Evolutionary conservation across 2,329 filamentous ascomycete species (phyloP), one percentile per base, ranked within the genome.

Genomic region (Pyrenochaeta sp.): DNA sequence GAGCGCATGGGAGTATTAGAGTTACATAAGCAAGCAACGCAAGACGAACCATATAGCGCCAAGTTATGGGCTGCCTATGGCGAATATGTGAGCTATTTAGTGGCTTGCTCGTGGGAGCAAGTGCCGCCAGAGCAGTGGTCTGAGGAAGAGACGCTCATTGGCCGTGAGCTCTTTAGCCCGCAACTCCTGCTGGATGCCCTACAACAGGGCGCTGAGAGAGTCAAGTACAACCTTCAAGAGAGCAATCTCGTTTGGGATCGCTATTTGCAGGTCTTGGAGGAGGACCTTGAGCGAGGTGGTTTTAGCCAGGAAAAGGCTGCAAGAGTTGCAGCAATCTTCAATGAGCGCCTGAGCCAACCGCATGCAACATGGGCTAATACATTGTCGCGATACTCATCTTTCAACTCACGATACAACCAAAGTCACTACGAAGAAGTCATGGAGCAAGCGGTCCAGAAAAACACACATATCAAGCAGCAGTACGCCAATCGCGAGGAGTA

Each of bases 181-280:
- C 85, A 88, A 30, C 77, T 84, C 41, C 85, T 90, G 40, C 77
- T 91, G 48, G 84, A 85, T 48, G 82, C 91, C 1, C 91, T 91
- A 83, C 85, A 88, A 69, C 83, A 90, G 66, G 91, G 86, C 31
- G 87, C 90, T 62, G 83, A 88, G 56, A 85, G 86, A 36, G 90
- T 90, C 47, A 86, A 88, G 69, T 91, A 88, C 75, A 88, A 90
- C 56, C 79, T 95, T 52, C 85, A 85, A 68, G 90, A 92, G 72
- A 94, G 91, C 68, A 88, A 92, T 69, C 76, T 87, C 51, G 82
- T 95, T 10, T 96, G 91, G 91, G 85, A 93, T 69, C 86, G 88
- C 60, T 94, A 90, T 83, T 82, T 91, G 37, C 85, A 87, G 48
- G 83, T 92, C 41, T 83, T 92, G 71, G 81, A 89, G 72, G 85